These are phyloP conservation scores for Pugionium dolabratum DNA, from an alignment of 345 rosid species.

Conservation along the genomic window DNA sequence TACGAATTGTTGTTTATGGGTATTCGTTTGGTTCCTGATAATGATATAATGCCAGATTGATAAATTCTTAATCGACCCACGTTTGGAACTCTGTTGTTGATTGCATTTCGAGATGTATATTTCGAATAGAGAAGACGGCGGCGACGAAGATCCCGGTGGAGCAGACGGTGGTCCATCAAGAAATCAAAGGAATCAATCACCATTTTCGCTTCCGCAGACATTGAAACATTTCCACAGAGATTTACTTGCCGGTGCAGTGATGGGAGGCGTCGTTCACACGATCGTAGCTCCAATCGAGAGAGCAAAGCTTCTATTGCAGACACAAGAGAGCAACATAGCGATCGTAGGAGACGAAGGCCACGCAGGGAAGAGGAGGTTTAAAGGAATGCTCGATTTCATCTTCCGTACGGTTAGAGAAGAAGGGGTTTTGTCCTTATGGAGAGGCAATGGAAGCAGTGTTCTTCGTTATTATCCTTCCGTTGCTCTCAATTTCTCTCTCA, in stretches of 20 bases:
- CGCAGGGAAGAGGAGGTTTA: slow-evolving; percentile 60
- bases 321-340: slow-evolving; percentile 94
- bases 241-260: slow-evolving; percentile 86
- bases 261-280: slow-evolving; percentile 96
- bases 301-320: slow-evolving; percentile 82
- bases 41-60: slow-evolving; percentile 25
- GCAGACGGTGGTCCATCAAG: slow-evolving; percentile 18
- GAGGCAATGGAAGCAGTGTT: slow-evolving; percentile 96
- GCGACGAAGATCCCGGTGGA: slow-evolving; percentile 49
- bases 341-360: slow-evolving; percentile 47
- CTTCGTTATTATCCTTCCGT: slow-evolving; percentile 95
- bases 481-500: slow-evolving; percentile 94
- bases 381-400: slow-evolving; percentile 92
- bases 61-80: slow-evolving; percentile 7
- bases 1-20: neutral
- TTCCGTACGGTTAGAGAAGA: slow-evolving; percentile 81
- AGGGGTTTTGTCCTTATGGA: slow-evolving; percentile 83
- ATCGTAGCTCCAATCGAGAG: slow-evolving; percentile 97
- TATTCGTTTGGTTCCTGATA: neutral
- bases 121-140: slow-evolving; percentile 44
- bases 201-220: slow-evolving; percentile 21
- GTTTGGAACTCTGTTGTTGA: slow-evolving; percentile 8
- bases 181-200: slow-evolving; percentile 21
- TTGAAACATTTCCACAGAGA: slow-evolving; percentile 69
- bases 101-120: slow-evolving; percentile 28